Percentiles rank a stretch among this genome's conserved stretches.
Conservation (phyloP, 139 green algal genomes). For the Closterium sp. region DNA sequence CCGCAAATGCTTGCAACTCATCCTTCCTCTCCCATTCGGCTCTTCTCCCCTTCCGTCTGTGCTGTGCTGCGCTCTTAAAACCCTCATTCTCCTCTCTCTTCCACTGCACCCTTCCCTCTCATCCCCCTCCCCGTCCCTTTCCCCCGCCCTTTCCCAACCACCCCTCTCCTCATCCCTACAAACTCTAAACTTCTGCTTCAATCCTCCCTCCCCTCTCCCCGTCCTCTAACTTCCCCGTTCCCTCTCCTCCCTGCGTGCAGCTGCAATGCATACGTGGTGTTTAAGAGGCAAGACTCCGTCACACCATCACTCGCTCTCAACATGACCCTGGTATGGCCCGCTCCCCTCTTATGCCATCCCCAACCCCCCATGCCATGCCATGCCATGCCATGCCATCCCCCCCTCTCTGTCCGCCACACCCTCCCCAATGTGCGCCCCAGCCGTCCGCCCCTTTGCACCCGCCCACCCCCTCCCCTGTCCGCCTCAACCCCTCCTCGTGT, state of each 20-base stretch:
- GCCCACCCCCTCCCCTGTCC: background rate
- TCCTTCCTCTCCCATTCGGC: background rate
- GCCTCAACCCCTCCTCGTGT: no score
- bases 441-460: no score
- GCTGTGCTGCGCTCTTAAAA: background rate
- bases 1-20: background rate
- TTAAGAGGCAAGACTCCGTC: background rate
- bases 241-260: background rate
- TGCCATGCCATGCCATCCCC: background rate
- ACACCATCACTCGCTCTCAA: background rate
- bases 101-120: background rate
- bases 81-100: background rate
- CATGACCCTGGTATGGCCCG: background rate
- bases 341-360: background rate
- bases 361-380: background rate
- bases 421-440: no score
- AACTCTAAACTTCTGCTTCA: no score
- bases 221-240: background rate
- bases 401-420: no score
- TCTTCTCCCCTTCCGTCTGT: background rate
- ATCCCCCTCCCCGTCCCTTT: background rate
- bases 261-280: slow-evolving; percentile 5
- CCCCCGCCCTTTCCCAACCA: background rate
- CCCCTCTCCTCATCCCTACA: background rate
- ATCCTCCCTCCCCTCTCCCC: background rate